Percentiles rank a stretch among this genome's conserved stretches.
These are phyloP conservation scores for Candida albicans DNA, from an alignment of 1,139 yeast genomes.

Conservation along the genomic window DNA sequence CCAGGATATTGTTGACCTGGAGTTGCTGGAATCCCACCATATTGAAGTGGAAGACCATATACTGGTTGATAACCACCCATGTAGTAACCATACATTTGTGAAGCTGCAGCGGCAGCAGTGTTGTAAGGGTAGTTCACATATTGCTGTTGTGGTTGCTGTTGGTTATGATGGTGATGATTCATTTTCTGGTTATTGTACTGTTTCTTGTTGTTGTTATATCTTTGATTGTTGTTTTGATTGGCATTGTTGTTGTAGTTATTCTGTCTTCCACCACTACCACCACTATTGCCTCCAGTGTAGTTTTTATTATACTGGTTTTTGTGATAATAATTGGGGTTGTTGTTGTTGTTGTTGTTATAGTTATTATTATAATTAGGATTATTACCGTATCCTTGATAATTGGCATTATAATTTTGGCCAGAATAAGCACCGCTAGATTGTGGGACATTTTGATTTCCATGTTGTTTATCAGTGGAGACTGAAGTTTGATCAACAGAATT, in stretches of 20 bases:
- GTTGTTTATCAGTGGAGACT: neutral
- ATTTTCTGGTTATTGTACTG: slow-evolving; percentile 20
- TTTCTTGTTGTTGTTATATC: slow-evolving; percentile 15
- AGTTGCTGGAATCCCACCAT: slow-evolving; percentile 13
- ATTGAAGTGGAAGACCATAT: slow-evolving; percentile 14
- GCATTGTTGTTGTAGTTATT: slow-evolving; percentile 9
- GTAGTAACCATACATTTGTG: slow-evolving; percentile 17
- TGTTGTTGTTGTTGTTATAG: slow-evolving; percentile 7
- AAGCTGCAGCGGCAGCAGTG: slow-evolving; percentile 16
- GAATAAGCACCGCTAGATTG: slow-evolving; percentile 1
- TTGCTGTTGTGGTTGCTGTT: slow-evolving; percentile 14
- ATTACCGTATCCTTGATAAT: slow-evolving; percentile 9
- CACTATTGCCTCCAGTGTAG: slow-evolving; percentile 2
- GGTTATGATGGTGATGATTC: slow-evolving; percentile 14
- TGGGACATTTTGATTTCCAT: slow-evolving; percentile 1
- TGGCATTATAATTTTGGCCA: slow-evolving; percentile 7
- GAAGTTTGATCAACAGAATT: slow-evolving; percentile 3
- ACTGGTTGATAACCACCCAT: slow-evolving; percentile 19
- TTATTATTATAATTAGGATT: slow-evolving; percentile 4
- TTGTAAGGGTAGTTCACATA: slow-evolving; percentile 18
- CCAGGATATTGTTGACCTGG: slow-evolving; percentile 10
- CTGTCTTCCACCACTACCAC: slow-evolving; percentile 11
- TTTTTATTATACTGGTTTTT: slow-evolving; percentile 10
- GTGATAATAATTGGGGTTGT: slow-evolving; percentile 7
- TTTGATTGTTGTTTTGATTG: slow-evolving; percentile 7